A percentile compares a stretch with the other conserved stretches of the same genome.
phyloP scores from a whole-genome alignment of 192 early-diverging fungal species.

The Mortierella antarctica region DNA sequence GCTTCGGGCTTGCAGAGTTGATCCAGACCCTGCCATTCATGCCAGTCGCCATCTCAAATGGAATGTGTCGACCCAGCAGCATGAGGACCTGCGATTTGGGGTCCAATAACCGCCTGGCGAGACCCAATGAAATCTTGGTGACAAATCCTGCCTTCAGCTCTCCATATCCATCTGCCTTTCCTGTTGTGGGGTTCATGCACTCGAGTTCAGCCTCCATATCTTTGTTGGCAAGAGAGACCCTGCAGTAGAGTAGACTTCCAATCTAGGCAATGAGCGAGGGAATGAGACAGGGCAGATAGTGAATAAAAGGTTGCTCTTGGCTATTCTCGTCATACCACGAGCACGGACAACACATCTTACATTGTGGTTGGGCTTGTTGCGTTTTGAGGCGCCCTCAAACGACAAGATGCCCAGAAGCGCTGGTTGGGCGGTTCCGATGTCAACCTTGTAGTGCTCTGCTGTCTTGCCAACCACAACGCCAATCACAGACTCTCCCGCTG shows the following conservation, averaged over 20 bases:
- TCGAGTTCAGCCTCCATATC: slow-evolving; percentile 99
- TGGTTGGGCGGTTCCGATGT: slow-evolving; percentile 92
- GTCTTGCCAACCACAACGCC: slow-evolving; percentile 78
- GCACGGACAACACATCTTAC: slow-evolving; percentile 46
- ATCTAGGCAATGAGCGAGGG: slow-evolving; percentile 42
- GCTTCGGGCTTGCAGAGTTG: slow-evolving; percentile 67
- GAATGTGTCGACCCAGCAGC: slow-evolving; percentile 74
- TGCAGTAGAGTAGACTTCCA: slow-evolving; percentile 84
- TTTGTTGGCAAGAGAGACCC: slow-evolving; percentile 87
- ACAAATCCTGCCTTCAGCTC: slow-evolving; percentile 86
- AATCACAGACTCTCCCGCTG: slow-evolving; percentile 86
- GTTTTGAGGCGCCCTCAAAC: slow-evolving; percentile 94
- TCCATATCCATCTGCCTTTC: slow-evolving; percentile 91
- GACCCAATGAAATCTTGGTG: slow-evolving; percentile 83
- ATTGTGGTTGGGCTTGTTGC: slow-evolving; percentile 87
- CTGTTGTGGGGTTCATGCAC: slow-evolving; percentile 84
- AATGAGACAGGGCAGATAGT: not conserved
- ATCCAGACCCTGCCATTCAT: slow-evolving; percentile 97
- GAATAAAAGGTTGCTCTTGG: not conserved
- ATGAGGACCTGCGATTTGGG: slow-evolving; percentile 76
- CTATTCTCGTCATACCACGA: not conserved
- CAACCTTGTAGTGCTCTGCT: slow-evolving; percentile 87
- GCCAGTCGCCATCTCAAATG: slow-evolving; percentile 92
- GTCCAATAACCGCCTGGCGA: slow-evolving; percentile 73
- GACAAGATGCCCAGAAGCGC: slow-evolving; percentile 83